Evolutionary conservation across 768 basidiomycete species (phyloP), one percentile per base, ranked within the genome.

Genomic region (Lyophyllum atratum): DNA sequence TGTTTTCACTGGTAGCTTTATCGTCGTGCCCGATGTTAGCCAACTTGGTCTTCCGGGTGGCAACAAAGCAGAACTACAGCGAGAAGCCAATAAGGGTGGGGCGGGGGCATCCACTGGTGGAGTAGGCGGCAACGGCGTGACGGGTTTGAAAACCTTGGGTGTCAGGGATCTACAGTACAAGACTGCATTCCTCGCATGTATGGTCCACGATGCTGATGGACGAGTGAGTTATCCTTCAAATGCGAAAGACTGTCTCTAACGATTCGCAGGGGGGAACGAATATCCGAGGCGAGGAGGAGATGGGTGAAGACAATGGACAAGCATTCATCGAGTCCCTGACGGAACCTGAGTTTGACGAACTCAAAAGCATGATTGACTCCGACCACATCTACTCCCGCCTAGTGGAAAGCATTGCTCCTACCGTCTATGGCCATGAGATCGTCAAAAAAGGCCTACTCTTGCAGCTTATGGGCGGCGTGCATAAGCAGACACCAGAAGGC

Each of bases 381-480:
- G 93, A 95, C 50, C 89, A 96, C 69, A 98, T 99, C 63, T 99
- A 98, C 70, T 86, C 90, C 24, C 86, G 96, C 8, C 78, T 98
- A 4, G 96, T 98, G 22, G 86, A 90, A 66, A 94, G 92, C 66
- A 96, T 98, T 59, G 97, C 97, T 1, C 97, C 97, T 2, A 98
- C 97, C 0, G 96, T 99, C 1, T 98, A 98, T 66, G 97, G 97
- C 1, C 97, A 98, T 68, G 97, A 99, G 68, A 95, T 98, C 49
- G 95, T 98, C 65, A 98, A 99, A 79, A 99, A 99, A 70, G 97
- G 97, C 12, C 80, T 99, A 31, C 76, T 98, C 22, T 78, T 99
- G 17, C 97, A 98, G 68, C 82, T 99, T 24, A 96, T 99, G 94
- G 95, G 97, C 22, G 97, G 97, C 22, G 96, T 98, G 4, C 96